Conservation (phyloP, 495 filamentous ascomycete species). For the Amniculicola lignicola region DNA sequence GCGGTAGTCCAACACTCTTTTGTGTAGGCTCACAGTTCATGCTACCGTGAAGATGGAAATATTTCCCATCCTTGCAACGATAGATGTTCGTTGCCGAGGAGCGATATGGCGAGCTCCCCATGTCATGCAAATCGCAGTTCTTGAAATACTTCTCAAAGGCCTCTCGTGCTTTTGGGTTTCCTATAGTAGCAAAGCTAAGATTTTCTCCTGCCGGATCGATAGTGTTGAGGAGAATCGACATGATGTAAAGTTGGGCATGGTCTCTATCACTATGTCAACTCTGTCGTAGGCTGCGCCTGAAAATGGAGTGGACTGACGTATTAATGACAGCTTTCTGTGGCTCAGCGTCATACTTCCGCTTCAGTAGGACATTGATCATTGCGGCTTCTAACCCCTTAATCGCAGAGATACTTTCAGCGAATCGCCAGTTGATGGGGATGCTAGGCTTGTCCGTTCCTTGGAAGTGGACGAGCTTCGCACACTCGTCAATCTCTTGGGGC, state of each 20-base stretch:
- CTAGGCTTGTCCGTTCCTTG: conserved; percentile 33
- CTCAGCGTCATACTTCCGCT: conserved; percentile 31
- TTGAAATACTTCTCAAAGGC: conserved; percentile 32
- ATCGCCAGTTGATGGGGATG: conserved; percentile 43
- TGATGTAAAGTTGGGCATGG: conserved; percentile 45
- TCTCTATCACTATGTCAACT: conserved; percentile 27
- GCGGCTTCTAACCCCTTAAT: conserved; percentile 34
- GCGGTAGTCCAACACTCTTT: conserved; percentile 46
- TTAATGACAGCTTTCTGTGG: conserved; percentile 35
- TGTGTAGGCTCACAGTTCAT: conserved; percentile 49
- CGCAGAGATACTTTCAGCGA: conserved; percentile 35
- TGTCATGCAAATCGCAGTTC: conserved; percentile 32
- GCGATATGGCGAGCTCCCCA: conserved; percentile 31
- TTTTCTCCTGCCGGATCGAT: conserved; percentile 32
- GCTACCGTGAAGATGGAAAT: conserved; percentile 53
- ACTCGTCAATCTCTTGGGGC: conserved; percentile 33
- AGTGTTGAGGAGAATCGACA: conserved; percentile 37
- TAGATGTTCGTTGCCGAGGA: conserved; percentile 51
- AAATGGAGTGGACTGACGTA: conserved; percentile 22
- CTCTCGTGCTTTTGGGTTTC: conserved; percentile 14
- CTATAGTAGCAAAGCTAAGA: conserved; percentile 1
- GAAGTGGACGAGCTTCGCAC: conserved; percentile 31
- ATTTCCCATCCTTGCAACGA: conserved; percentile 50
- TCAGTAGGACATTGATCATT: conserved; percentile 37
- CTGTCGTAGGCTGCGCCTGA: background rate